Conservation (phyloP, 2,329 filamentous ascomycete genomes). For the Aspergillus felis region DNA sequence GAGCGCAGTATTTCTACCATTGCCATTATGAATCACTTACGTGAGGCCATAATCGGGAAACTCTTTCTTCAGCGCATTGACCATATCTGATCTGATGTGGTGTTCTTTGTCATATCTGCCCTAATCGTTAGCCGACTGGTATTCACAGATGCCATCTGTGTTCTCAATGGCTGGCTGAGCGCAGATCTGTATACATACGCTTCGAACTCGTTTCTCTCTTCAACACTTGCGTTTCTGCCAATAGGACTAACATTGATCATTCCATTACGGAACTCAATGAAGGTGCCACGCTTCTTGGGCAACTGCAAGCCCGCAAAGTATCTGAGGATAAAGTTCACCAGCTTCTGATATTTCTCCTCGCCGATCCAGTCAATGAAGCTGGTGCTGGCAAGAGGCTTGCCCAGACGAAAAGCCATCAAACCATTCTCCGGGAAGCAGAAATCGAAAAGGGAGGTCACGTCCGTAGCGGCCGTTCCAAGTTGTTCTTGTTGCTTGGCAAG, state of each 20-base stretch:
- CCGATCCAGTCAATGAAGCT: constrained; percentile 92
- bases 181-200: constrained; percentile 34
- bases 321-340: constrained; percentile 56
- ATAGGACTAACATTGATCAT: constrained; percentile 63
- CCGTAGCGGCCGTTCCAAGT: constrained; percentile 65
- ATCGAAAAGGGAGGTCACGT: constrained; percentile 85
- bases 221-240: constrained; percentile 73
- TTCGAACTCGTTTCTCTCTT: constrained; percentile 80
- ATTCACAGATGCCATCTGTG: not conserved
- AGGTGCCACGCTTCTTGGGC: constrained; percentile 63
- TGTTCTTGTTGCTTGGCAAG: constrained; percentile 94
- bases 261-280: constrained; percentile 62
- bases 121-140: constrained; percentile 8
- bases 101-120: constrained; percentile 68
- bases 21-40: constrained; percentile 50
- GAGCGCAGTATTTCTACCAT: not conserved
- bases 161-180: not conserved
- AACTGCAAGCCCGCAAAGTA: constrained; percentile 60
- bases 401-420: constrained; percentile 82
- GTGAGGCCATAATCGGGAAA: constrained; percentile 83
- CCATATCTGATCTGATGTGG: constrained; percentile 71
- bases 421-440: constrained; percentile 98
- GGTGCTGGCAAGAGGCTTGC: constrained; percentile 68
- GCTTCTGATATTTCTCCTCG: constrained; percentile 67
- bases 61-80: constrained; percentile 70